Base-by-base conservation (phyloP, 352 stramenopile species). In the Phytophthora constricta region DNA sequence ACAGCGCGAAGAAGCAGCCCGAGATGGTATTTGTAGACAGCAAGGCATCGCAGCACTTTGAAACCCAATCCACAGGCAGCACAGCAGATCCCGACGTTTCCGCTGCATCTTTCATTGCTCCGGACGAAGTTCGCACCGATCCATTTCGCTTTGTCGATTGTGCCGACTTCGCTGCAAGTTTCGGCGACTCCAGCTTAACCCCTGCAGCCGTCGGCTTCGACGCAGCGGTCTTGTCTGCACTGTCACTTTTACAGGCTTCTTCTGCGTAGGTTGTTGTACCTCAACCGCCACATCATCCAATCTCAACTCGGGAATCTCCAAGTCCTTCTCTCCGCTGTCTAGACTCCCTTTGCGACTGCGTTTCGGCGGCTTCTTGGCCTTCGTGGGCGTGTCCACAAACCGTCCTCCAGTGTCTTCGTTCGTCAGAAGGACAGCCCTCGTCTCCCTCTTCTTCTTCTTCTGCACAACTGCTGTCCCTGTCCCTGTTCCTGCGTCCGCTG, bases 361-460 rank as follows among this genome's bases (percentile, higher is more conserved):
- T 53, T 91, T 91, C 5, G 78, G 52, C 23, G 78, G 76, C 33
- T 69, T 66, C 5, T 37, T 43, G 19, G 58, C 62, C 20, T 82
- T 85, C 5, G 78, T 81, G 1, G 78, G 68, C 5, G 80, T 86
- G 58, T 84, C 78, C 16, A 87, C 33, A 57, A 69, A 76, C 14
- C 73, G 54, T 14, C 37, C 68, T 9, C 73, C 77, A 11, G 73
- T 79, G 10, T 77, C 76, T 1, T 59, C 37, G 22, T 79, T 75
- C 10, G 34, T 50, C 41, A 84, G 58, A 16, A 11, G 43, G 14
- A 76, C 62, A 4, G 76, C 52, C 11, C 73, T 72, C 19, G 69
- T 78, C 34, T 77, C 72, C 10, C 78, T 76, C 41, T 87, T 89
- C 43, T 73, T 74, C 63, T 79, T 79, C 47, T 61, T 68, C 19